These are phyloP conservation scores for Apiospora koreana DNA, from an alignment of 2,329 filamentous ascomycete species.

Conservation along the genomic window DNA sequence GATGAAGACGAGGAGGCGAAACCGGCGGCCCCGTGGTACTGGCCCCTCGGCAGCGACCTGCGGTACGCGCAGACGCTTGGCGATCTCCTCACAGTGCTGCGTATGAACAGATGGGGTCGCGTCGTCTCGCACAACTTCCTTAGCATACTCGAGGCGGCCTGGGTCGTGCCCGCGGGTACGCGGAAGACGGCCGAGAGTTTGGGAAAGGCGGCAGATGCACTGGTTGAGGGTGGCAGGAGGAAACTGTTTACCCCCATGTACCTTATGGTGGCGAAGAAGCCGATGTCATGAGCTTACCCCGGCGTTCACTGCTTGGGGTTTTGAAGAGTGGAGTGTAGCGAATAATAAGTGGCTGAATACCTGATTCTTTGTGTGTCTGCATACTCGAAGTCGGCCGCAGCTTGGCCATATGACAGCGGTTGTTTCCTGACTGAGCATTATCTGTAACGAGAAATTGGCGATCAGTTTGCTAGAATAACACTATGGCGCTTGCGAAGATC, in stretches of 20 bases:
- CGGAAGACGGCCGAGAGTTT: constrained; percentile 71
- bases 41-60: constrained; percentile 67
- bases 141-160: constrained; percentile 60
- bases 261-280: constrained; percentile 71
- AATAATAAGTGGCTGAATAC: neutral
- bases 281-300: constrained; percentile 26
- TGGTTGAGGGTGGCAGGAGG: constrained; percentile 67
- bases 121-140: constrained; percentile 63
- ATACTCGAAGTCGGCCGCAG: no score
- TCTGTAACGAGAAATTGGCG: no score
- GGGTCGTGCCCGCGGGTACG: constrained; percentile 64
- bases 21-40: constrained; percentile 64
- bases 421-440: no score
- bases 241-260: constrained; percentile 80
- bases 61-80: constrained; percentile 61
- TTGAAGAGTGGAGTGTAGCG: neutral
- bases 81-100: constrained; percentile 65
- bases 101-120: constrained; percentile 68
- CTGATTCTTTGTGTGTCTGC: neutral
- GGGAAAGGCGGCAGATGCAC: constrained; percentile 64
- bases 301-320: neutral
- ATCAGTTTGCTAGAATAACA: no score
- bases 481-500: no score
- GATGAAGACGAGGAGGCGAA: constrained; percentile 37
- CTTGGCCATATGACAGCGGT: no score